These are phyloP conservation scores for Nicotiana sylvestris DNA, from an alignment of 257 asterid species.

Conservation along the genomic window DNA sequence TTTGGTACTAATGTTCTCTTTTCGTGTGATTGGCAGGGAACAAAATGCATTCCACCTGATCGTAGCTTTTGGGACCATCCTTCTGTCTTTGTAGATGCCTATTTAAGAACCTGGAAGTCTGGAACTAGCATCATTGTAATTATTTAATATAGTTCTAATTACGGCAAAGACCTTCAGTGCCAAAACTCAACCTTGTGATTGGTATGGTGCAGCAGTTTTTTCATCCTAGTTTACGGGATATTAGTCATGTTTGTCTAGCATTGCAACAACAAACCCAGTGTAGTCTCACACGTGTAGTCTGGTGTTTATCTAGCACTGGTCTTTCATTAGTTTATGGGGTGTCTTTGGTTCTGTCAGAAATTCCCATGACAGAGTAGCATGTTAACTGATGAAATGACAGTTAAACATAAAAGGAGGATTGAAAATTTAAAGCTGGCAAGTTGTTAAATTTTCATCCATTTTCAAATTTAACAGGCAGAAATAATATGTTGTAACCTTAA, in stretches of 20 bases:
- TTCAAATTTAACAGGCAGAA: background rate
- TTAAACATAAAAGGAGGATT: background rate
- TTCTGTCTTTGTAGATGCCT: background rate
- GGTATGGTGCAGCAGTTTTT: background rate
- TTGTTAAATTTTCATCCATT: background rate
- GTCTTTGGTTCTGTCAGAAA: too few species aligned
- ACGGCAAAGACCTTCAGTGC: background rate
- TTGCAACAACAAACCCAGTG: too few species aligned
- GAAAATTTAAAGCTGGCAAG: background rate
- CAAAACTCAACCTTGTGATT: background rate
- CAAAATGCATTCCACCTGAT: background rate
- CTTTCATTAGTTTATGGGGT: background rate
- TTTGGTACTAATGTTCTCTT: background rate
- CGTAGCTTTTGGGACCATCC: background rate
- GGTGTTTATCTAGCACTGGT: background rate
- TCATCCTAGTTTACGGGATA: background rate
- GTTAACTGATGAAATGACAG: background rate
- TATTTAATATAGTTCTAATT: background rate
- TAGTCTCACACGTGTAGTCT: too few species aligned
- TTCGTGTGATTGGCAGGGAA: background rate
- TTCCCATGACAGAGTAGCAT: background rate
- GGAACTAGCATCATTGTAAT: constrained; percentile 4
- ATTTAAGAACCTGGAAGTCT: background rate
- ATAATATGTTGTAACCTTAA: background rate
- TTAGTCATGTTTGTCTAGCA: background rate